A percentile compares a stretch with the other conserved stretches of the same genome.
These are phyloP conservation scores for Cystobasidium onofrii DNA, from an alignment of 768 basidiomycete species.

Conservation along the genomic window DNA sequence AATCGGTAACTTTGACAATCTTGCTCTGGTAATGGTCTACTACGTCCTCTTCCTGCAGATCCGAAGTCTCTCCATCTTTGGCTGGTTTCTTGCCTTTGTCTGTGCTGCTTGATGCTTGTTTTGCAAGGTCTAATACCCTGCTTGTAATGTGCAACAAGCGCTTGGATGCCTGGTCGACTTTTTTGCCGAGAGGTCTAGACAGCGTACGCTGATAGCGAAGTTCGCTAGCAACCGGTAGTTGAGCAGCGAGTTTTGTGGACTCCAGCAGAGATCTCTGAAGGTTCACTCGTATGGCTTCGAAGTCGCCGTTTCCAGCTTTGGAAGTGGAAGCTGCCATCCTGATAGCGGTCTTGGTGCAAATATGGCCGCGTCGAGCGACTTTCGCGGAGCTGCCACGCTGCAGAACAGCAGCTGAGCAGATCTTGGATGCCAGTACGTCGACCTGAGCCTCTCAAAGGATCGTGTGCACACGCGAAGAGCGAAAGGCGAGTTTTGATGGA, in stretches of 20 bases:
- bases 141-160: conserved; percentile 62
- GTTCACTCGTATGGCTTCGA: neutral
- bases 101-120: conserved; percentile 37
- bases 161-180: conserved; percentile 62
- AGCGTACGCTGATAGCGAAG: conserved; percentile 83
- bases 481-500: no score
- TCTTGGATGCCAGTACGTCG: neutral
- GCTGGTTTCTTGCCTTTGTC: conserved; percentile 54
- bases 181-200: conserved; percentile 59
- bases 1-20: conserved; percentile 77
- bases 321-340: neutral
- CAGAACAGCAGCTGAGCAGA: neutral
- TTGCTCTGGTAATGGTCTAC: conserved; percentile 71
- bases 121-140: conserved; percentile 54
- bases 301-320: neutral
- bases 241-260: conserved; percentile 42
- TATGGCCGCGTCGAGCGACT: neutral
- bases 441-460: neutral
- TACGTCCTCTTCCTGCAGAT: conserved; percentile 58
- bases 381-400: neutral
- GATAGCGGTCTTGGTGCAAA: neutral
- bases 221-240: conserved; percentile 55
- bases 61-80: conserved; percentile 45
- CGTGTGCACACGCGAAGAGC: neutral
- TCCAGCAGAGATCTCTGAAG: conserved; percentile 43